Percentiles rank a stretch among this genome's conserved stretches.
Conservation (phyloP, 192 early-diverging fungal species). For the Chytriomyces confervae region DNA sequence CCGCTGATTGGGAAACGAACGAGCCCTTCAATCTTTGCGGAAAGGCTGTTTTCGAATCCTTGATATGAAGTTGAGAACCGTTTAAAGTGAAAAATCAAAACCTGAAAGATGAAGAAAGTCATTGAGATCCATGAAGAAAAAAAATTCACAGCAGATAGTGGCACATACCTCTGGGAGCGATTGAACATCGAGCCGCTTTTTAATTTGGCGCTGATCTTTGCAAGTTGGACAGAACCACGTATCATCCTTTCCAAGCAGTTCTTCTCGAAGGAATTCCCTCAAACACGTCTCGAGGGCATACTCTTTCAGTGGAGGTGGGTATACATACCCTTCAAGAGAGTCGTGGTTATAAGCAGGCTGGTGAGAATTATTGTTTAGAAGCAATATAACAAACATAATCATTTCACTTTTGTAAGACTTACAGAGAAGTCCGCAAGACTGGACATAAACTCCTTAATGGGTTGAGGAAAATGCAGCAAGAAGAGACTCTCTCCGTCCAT, state of each 20-base stretch:
- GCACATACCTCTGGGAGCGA: slow-evolving; percentile 62
- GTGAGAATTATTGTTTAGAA: too few species aligned
- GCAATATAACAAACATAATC: too few species aligned
- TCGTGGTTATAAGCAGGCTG: too few species aligned
- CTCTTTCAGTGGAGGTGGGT: neutral
- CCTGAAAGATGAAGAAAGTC: slow-evolving; percentile 27
- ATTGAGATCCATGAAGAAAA: neutral
- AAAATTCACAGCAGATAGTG: slow-evolving; percentile 53
- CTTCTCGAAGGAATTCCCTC: slow-evolving; percentile 67
- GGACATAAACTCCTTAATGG: too few species aligned
- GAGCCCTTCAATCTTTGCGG: slow-evolving; percentile 71
- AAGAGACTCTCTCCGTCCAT: too few species aligned
- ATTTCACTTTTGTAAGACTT: too few species aligned
- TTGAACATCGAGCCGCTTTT: slow-evolving; percentile 73
- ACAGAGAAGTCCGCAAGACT: too few species aligned
- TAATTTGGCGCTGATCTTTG: slow-evolving; percentile 53
- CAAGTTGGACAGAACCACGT: slow-evolving; percentile 63
- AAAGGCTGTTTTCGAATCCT: slow-evolving; percentile 67
- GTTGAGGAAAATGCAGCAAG: too few species aligned
- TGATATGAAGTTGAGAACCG: slow-evolving; percentile 74
- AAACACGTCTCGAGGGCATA: slow-evolving; percentile 50
- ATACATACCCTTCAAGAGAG: too few species aligned
- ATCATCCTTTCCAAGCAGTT: slow-evolving; percentile 69
- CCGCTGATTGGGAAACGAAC: slow-evolving; percentile 74
- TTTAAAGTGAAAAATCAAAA: slow-evolving; percentile 86